Base-by-base conservation (phyloP, 305 asterid genomes). In the Rubia tinctorum region DNA sequence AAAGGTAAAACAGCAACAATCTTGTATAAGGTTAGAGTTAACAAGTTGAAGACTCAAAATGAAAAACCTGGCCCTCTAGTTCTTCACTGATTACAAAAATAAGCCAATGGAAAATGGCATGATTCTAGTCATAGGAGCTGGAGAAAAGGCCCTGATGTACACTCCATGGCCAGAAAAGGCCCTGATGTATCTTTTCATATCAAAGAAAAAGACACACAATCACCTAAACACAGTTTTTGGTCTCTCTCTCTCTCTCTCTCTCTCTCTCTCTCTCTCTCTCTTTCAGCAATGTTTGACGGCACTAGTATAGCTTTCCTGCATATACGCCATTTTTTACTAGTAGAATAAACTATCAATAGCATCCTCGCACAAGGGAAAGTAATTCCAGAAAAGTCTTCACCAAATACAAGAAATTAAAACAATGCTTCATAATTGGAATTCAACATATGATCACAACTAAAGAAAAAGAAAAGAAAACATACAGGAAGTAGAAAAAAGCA, bases 401-500 rank as follows among this genome's bases (percentile, higher is more conserved):
- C 37, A 34, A 34, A 34, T 34, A 34, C 37, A 34, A 34, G 37
- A 34, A 34, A 34, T 34, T 34, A 34, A 34, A 34, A 34, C 37
- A 64, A 69, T 15, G 15, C 6, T 15, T 23, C n/a, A 27, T 51
- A 15, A 37, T 20, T 64, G 27, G 63, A 69, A 45, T 14, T 8
- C 53, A 10, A 11, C 25, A 68, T 23, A 59, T 5, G 34, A 45
- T 23, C 51, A 17, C 67, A 39, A 44, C 13, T 18, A 27, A n/a
- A 20, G 23, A 20, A 30, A 61, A 5, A n/a, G 0, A 49, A 69
- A 20, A 15, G 5, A 37, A 60, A 67, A 12, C 89, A n/a, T 83
- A 90, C 97, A 93, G 69, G 89, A 81, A 93, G 77, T 83, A 93
- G 88, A 93, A 93, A 87, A 93, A 93, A 71, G 98, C 97, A 66